Conservation (phyloP, 805 yeast species). For the Priceomyces carsonii region DNA sequence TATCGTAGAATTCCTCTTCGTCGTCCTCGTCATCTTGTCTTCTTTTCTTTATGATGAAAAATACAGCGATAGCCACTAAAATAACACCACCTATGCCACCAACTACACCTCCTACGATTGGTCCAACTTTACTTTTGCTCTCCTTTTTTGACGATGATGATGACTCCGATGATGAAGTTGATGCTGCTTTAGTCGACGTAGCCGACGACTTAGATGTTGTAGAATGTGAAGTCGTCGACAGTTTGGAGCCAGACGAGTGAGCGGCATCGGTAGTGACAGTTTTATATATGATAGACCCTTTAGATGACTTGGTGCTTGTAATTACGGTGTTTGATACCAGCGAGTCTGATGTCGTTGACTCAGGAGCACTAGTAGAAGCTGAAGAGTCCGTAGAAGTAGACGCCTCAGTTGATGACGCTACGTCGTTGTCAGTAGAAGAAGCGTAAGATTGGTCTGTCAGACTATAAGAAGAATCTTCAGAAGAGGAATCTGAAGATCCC, state of each 20-base stretch:
- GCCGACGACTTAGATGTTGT: constrained; percentile 7
- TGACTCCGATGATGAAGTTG: constrained; percentile 5
- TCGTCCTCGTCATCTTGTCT: constrained; percentile 32
- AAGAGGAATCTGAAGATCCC: constrained; percentile 14
- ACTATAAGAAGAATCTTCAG: constrained; percentile 3
- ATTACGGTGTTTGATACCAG: constrained; percentile 3
- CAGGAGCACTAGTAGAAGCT: constrained; percentile 8
- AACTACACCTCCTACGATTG: constrained; percentile 47
- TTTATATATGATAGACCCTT: constrained; percentile 8
- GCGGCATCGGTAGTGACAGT: constrained; percentile 9
- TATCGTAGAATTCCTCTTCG: constrained; percentile 37
- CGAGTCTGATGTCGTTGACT: constrained; percentile 7
- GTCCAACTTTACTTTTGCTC: constrained; percentile 28
- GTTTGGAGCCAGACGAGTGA: not conserved
- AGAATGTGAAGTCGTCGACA: constrained; percentile 6
- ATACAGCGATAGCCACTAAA: constrained; percentile 21
- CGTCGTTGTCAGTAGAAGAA: too few relatives aligned
- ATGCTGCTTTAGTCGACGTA: constrained; percentile 6
- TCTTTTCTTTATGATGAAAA: constrained; percentile 34
- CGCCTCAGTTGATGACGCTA: too few relatives aligned
- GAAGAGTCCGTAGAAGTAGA: constrained; percentile 9
- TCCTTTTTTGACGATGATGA: constrained; percentile 1
- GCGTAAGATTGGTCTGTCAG: too few relatives aligned
- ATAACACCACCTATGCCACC: constrained; percentile 40
- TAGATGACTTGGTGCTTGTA: constrained; percentile 7